Evolutionary conservation across 306 rosid species (phyloP), one percentile per base, ranked within the genome.

Genomic region (Purshia tridentata): DNA sequence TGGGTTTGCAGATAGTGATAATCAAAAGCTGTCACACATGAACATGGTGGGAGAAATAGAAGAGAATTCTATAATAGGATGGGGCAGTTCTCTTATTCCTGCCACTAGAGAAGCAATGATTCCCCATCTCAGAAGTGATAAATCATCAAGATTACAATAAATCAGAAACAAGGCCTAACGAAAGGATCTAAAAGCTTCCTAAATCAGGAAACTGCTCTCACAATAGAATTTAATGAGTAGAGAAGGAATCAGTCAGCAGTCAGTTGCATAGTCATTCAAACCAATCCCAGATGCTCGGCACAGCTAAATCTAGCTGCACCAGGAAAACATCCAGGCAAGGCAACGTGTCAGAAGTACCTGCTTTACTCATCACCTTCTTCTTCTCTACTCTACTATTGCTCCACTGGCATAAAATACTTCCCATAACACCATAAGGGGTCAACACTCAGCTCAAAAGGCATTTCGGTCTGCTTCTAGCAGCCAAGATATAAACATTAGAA

Each of bases 321-420:
- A 83, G 81, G 84, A 86, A 72, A 85, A 73, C 83, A 70, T 54
- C 73, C 59, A 67, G 77, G 81, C 70, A 65, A 78, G 72, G 74
- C 23, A 75, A 80, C 81, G 63, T 60, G 77, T 83, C 89, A 82
- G 77, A 83, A 83, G 88, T 78, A 79, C 84, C 83, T 86, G 87
- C 86, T 74, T 73, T 46, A 51, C 72, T 78, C 88, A 78, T 86
- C 88, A 86, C 69, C 65, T 81, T 76, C 85, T 35, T 64, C 76
- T 64, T 79, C 87, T 51, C 87, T 76, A 76, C 40, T 69, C 77
- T 76, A 70, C 53, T 65, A 70, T 71, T 20, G 56, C 73, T 46
- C 40, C 4, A n/a, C 12, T 44, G 52, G 11, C 0, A 44, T 5
- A 42, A 64, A 22, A 10, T 19, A 65, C 40, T 65, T 54, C 59